Base-by-base conservation (phyloP, 805 yeast genomes). In the Komagataella pastoris region DNA sequence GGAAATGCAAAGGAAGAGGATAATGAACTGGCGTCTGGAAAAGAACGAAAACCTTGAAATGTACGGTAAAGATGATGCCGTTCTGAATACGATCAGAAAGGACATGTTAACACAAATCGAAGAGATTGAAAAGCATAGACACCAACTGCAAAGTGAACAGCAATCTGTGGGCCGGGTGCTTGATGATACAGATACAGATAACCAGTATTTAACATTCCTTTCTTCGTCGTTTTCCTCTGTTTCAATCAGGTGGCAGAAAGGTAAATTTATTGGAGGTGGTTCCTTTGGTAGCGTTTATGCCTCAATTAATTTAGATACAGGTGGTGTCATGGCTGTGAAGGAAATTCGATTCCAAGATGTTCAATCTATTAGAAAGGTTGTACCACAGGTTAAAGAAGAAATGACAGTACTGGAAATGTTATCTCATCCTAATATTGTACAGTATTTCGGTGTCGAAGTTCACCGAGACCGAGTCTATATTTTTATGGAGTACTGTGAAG, bases 401-500 rank as follows among this genome's bases (percentile, higher is more conserved):
- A 91, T 93, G 97, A 85, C 95, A 0, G 97, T 91, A 1, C 69
- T 93, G 58, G 98, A 93, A 68, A 87, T 89, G 85, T 72, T 93
- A 54, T 85, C 89, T 55, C 99, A 93, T 67, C 98, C 98, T 7
- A 93, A 93, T 62, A 85, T 93, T 58, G 98, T 93, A 5, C 97
- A 90, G 63, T 93, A 91, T 64, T 90, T 81, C 61, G 99, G 99
- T 50, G 97, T 93, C 44, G 98, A 93, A 65, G 97, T 93, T 5
- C 98, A 93, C 66, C 77, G 97, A 51, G 98, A 93, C 65, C 80
- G 87, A 56, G 97, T 93, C 17, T 90, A 88, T 64, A 83, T 93
- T 36, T 93, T 93, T 65, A 93, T 93, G 99, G 99, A 93, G 67
- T 90, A 79, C 67, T 93, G 99, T 71, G 95, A 90, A 59, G 93